Conservation (phyloP, 2,329 filamentous ascomycete species). For the Aspergillus flavus region DNA sequence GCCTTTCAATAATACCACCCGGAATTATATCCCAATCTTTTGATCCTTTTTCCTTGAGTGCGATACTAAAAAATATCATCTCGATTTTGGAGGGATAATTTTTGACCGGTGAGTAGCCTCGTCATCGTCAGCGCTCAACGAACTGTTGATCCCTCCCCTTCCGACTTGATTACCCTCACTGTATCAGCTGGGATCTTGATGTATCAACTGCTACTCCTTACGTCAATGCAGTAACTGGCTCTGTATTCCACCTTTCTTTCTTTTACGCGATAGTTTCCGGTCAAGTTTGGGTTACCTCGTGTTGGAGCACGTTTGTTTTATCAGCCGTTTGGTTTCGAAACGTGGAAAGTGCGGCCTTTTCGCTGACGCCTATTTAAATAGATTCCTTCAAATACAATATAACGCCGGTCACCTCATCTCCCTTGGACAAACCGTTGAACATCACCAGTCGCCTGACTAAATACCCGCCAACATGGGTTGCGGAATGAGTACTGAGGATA, state of each 20-base stretch:
- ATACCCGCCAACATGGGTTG: conserved; percentile 85
- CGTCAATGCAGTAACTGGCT: conserved; percentile 16
- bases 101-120: conserved; percentile 3
- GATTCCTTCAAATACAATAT: conserved; percentile 13
- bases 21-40: conserved; percentile 12
- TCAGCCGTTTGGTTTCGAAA: conserved; percentile 10
- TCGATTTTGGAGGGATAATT: neutral
- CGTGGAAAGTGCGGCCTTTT: conserved; percentile 9
- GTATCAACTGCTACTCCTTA: conserved; percentile 21
- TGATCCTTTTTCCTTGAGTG: neutral
- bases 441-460: conserved; percentile 16
- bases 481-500: conserved; percentile 99
- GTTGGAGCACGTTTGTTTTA: conserved; percentile 19
- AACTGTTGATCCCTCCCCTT: neutral
- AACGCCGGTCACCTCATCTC: conserved; percentile 13
- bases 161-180: neutral
- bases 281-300: conserved; percentile 10
- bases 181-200: conserved; percentile 1
- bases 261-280: neutral
- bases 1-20: conserved; percentile 15
- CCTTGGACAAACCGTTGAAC: conserved; percentile 3
- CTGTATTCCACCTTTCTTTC: conserved; percentile 7
- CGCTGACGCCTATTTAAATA: conserved; percentile 17
- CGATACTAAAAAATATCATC: conserved; percentile 1
- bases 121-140: neutral